phyloP scores from a whole-genome alignment of 1,284 basidiomycete genomes.

The Trametes versicolor region DNA sequence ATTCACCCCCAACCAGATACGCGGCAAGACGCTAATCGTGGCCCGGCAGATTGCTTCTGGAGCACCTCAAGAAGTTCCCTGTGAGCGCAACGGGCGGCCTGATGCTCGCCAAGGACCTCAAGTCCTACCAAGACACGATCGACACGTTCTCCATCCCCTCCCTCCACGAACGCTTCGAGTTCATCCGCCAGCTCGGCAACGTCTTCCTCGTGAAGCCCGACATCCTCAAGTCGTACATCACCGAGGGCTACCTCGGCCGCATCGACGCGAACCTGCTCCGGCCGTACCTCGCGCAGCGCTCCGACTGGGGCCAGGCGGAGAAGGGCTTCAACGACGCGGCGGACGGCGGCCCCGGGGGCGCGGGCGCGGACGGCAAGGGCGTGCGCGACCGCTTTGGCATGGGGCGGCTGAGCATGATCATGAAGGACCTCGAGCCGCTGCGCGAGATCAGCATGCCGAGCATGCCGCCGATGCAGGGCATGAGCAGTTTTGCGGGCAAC shows the following conservation, averaged over 20 bases:
- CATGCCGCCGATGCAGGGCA: conserved; percentile 54
- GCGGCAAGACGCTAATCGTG: background rate
- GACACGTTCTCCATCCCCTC: conserved; percentile 83
- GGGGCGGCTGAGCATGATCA: conserved; percentile 78
- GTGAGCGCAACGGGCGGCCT: conserved; percentile 97
- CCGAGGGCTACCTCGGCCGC: conserved; percentile 89
- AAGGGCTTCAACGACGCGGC: conserved; percentile 76
- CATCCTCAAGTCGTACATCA: conserved; percentile 92
- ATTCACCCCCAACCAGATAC: background rate
- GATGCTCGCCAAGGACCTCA: conserved; percentile 98
- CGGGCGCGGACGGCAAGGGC: conserved; percentile 55
- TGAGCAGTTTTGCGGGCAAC: conserved; percentile 29
- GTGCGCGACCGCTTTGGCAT: conserved; percentile 76
- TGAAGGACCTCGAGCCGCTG: conserved; percentile 82
- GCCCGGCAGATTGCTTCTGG: conserved; percentile 83
- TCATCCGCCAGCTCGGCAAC: conserved; percentile 97
- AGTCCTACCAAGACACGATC: conserved; percentile 95
- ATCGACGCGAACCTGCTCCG: conserved; percentile 90
- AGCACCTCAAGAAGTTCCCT: conserved; percentile 96
- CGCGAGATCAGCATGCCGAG: conserved; percentile 57
- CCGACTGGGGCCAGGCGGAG: conserved; percentile 88
- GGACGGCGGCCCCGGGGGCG: conserved; percentile 37
- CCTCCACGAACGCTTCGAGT: conserved; percentile 96
- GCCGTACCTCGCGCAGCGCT: conserved; percentile 91
- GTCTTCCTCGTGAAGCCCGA: conserved; percentile 96